Base-by-base conservation (phyloP, 2,329 filamentous ascomycete genomes). In the Botrytis fragariae region DNA sequence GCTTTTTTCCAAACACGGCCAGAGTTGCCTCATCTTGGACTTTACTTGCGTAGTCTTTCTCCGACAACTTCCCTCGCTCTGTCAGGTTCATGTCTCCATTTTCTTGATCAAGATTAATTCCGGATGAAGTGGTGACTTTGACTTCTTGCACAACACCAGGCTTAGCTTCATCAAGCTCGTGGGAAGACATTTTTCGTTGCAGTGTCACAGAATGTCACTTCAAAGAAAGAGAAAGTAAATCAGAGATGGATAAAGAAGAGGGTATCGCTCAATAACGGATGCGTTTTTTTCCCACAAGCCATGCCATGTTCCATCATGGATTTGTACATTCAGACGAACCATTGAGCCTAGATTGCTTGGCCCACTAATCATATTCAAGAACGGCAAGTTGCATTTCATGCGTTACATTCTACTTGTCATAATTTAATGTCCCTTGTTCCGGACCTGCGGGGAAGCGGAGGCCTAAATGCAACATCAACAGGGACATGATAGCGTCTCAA, bases 1-100 rank as follows among this genome's bases (percentile, higher is more conserved):
- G 73, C 39, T 57, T 73, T 54, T 73, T 74, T 48, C 73, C 73
- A 57, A 73, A 70, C 8, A 37, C 42, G 16, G 71, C 73, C 10
- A 74, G 44, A 4, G 72, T 72, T 4, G 73, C 64, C 67, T 74
- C 70, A 69, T 74, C 71, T 63, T 60, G 62, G 16, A 69, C 22
- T 29, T 42, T 59, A 12, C 22, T 67, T 37, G 63, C 44, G 14
- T 51, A 37, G 18, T 51, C 12, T 51, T 51, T 51, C 44, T 67
- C 63, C 14, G 63, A 67, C n/a, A 51, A 16, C 25, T 67, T 51
- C 4, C 44, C 63, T 51, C 42, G 44, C n/a, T 67, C 63, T n/a
- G 20, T 37, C 16, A 37, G 1, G n/a, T 35, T 69, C 48, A 42
- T 54, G 2, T 12, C 37, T 22, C 35, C 48, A 25, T 69, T 60